Conservation (phyloP, 768 basidiomycete species). For the Mycena belliarum region DNA sequence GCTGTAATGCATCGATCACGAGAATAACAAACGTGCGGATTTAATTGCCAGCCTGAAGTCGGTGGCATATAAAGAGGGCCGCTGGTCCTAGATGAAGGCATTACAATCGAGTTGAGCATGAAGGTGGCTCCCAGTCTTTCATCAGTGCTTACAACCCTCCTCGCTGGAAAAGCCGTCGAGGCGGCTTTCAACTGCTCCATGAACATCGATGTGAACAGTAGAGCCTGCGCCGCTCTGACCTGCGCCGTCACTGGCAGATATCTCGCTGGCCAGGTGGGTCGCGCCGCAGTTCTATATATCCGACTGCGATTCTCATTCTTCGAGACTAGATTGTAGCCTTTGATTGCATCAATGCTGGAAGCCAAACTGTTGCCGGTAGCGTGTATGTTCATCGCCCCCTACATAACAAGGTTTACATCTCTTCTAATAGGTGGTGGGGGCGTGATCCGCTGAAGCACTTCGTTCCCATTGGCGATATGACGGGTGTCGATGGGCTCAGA, state of each 20-base stretch:
- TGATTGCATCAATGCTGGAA: background rate
- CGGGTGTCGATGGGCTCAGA: background rate
- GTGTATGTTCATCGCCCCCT: background rate
- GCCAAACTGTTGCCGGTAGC: background rate
- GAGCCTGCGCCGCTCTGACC: background rate
- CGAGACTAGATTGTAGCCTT: background rate
- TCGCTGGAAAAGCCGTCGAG: background rate
- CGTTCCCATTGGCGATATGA: slow-evolving; percentile 1
- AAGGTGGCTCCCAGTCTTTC: background rate
- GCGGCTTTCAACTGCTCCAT: slow-evolving; percentile 7
- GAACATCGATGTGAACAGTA: slow-evolving; percentile 6
- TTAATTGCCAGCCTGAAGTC: background rate
- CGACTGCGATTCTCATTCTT: background rate
- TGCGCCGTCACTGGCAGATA: background rate
- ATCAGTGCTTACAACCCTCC: background rate
- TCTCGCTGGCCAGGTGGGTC: background rate
- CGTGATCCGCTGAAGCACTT: slow-evolving; percentile 1
- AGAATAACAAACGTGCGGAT: background rate
- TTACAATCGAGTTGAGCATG: background rate
- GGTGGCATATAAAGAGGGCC: background rate
- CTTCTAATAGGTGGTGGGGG: background rate
- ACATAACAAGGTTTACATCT: background rate
- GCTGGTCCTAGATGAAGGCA: background rate
- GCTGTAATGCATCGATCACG: background rate
- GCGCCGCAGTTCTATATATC: background rate